Base-by-base conservation (phyloP, 495 filamentous ascomycete genomes). In the Chlorociboria aeruginascens region DNA sequence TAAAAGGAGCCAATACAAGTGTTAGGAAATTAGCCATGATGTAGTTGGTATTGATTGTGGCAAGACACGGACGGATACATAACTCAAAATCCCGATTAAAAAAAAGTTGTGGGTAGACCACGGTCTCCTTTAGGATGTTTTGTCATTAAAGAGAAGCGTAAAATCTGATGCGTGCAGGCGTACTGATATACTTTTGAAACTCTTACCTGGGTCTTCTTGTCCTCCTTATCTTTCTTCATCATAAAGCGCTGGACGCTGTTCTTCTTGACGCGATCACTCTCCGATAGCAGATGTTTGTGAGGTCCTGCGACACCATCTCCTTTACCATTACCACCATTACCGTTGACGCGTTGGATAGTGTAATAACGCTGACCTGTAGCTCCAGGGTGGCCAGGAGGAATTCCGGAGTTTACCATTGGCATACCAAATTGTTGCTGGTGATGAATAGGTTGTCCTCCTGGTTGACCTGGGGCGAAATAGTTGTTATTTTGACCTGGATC, bases 251-350 rank as follows among this genome's bases (percentile, higher is more conserved):
- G 72, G 3, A 90, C 78, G 56, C 79, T 88, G 52, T 85, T 87
- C 66, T 86, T 89, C 67, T 93, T 93, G 25, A 92, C 82, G 40
- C 78, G 76, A 61, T 94, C 87, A 53, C 85, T 89, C 52, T 85
- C 84, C 45, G 78, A 78, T 28, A 94, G 64, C 0, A 75, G 76
- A 64, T 94, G 87, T 48, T 80, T 81, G 64, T 94, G 87, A 65
- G 77, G 58, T 68, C 80, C 63, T 8, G 65, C 61, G 32, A 83
- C 74, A 6, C 78, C 81, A 53, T 81, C 76, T 40, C 75, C 77
- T 57, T 83, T 85, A 17, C 83, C 83, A 60, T 83, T 86, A 2
- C 71, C 78, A 8, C 80, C 82, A 69, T 81, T 86, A 0, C 83
- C 80, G 69, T 88, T 86, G 11, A 89, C 82, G 30, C 85, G 71